Evolutionary conservation across 2,329 filamentous ascomycete species (phyloP).

Genomic region (Aspergillus sp.): DNA sequence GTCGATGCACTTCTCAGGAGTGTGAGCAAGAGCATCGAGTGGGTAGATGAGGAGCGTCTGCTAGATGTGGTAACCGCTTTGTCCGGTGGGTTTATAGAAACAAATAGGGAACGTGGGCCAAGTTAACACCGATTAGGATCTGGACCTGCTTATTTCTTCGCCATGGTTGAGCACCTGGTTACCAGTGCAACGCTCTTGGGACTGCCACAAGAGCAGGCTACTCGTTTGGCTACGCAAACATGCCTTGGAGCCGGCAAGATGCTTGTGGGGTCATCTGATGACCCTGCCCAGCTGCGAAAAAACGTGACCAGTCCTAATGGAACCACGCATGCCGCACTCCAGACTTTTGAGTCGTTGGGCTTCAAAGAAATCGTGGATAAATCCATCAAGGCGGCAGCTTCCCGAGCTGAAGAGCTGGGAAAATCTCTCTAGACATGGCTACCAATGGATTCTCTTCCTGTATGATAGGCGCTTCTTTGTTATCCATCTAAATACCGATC

Average conservation of each 20-base stretch:
- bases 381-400: slow-evolving; percentile 25
- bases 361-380: slow-evolving; percentile 25
- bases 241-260: slow-evolving; percentile 30
- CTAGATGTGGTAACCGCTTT: slow-evolving; percentile 30
- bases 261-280: slow-evolving; percentile 23
- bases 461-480: too few relatives aligned
- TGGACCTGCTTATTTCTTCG: slow-evolving; percentile 31
- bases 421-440: not conserved
- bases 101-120: not conserved
- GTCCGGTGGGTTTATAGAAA: slow-evolving; percentile 19
- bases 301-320: slow-evolving; percentile 31
- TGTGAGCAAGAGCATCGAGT: slow-evolving; percentile 27
- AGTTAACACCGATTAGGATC: slow-evolving; percentile 17
- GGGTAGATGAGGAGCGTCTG: slow-evolving; percentile 27
- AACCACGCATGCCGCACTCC: slow-evolving; percentile 26
- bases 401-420: slow-evolving; percentile 24
- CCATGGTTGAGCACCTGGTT: slow-evolving; percentile 29
- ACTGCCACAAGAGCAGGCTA: slow-evolving; percentile 26
- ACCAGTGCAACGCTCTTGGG: slow-evolving; percentile 26
- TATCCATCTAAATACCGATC: too few relatives aligned
- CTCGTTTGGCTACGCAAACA: slow-evolving; percentile 25
- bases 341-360: slow-evolving; percentile 22
- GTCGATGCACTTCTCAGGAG: slow-evolving; percentile 21
- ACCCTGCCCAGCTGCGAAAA: slow-evolving; percentile 25
- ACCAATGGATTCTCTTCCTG: too few relatives aligned